Conservation (phyloP, 228 moss, liverwort and hornwort genomes). For the Sphagnum magellanicum region DNA sequence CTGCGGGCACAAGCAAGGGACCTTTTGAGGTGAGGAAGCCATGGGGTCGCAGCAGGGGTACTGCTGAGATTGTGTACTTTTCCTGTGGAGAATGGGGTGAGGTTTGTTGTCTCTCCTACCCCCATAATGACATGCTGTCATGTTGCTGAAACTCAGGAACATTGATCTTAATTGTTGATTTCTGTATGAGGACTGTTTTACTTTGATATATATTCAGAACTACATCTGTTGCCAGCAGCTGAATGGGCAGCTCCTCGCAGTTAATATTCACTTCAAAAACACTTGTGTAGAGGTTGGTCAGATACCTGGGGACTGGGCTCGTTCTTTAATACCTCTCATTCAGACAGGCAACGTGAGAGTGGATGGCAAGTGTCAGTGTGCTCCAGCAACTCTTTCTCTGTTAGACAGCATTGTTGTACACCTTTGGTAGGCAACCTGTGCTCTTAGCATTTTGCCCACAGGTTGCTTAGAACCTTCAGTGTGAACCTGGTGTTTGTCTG, state of each 20-base stretch:
- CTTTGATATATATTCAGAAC: too few species aligned
- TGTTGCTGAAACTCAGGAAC: too few species aligned
- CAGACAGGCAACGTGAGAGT: conserved; percentile 55
- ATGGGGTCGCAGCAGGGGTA: conserved; percentile 72
- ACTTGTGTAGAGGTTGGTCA: conserved; percentile 50
- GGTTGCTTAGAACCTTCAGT: too few species aligned
- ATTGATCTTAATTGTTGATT: too few species aligned
- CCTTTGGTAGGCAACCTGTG: conserved; percentile 37
- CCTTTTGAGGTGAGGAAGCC: conserved; percentile 21
- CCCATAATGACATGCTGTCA: too few species aligned
- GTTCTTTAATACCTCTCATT: conserved; percentile 69
- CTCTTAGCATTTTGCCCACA: too few species aligned
- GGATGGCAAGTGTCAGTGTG: conserved; percentile 50
- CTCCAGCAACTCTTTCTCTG: conserved; percentile 45
- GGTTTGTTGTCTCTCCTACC: conserved; percentile 20
- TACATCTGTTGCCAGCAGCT: too few species aligned
- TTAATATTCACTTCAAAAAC: too few species aligned
- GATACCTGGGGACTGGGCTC: conserved; percentile 82
- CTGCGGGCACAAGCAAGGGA: conserved; percentile 4
- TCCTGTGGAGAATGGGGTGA: conserved; percentile 69
- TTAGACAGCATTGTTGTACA: conserved; percentile 58
- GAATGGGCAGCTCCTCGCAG: too few species aligned
- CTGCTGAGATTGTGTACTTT: conserved; percentile 78
- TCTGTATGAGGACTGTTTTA: too few species aligned
- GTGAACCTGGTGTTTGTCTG: too few species aligned